Evolutionary conservation across 345 rosid genomes (phyloP).

Genomic region (Hypericum perforatum): DNA sequence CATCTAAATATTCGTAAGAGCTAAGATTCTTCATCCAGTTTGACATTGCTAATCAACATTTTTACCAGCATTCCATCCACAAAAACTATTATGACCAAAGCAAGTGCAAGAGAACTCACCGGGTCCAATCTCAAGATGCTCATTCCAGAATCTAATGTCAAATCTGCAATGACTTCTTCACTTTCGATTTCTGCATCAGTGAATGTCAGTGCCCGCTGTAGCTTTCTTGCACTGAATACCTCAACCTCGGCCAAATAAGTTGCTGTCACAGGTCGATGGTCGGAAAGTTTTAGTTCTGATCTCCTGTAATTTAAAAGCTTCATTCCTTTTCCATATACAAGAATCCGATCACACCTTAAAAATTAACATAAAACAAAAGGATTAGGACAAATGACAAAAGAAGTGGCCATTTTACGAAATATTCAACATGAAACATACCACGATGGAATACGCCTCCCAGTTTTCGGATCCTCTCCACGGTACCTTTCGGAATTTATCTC

Average conservation of each 20-base stretch:
- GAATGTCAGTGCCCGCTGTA: conserved; percentile 74
- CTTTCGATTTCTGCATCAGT: conserved; percentile 83
- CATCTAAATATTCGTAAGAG: no score
- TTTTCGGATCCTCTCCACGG: conserved; percentile 59
- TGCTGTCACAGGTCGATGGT: conserved; percentile 94
- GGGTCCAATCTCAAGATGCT: conserved; percentile 21
- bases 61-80: no score
- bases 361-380: background rate
- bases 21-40: no score
- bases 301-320: conserved; percentile 59
- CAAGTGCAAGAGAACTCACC: conserved; percentile 14
- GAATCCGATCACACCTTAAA: conserved; percentile 84
- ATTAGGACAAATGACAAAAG: background rate
- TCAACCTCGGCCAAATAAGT: conserved; percentile 74
- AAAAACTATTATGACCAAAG: no score
- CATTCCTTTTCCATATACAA: conserved; percentile 74
- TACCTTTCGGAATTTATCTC: conserved; percentile 66
- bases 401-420: background rate
- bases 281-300: conserved; percentile 63
- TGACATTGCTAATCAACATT: no score
- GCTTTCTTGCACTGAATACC: conserved; percentile 61
- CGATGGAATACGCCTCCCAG: conserved; percentile 75
- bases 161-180: conserved; percentile 22
- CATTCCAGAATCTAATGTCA: conserved; percentile 26
- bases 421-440: conserved; percentile 37